Evolutionary conservation across 2,329 filamentous ascomycete genomes (phyloP), one percentile per base, ranked within the genome.

Genomic region (Penicillium sp.): DNA sequence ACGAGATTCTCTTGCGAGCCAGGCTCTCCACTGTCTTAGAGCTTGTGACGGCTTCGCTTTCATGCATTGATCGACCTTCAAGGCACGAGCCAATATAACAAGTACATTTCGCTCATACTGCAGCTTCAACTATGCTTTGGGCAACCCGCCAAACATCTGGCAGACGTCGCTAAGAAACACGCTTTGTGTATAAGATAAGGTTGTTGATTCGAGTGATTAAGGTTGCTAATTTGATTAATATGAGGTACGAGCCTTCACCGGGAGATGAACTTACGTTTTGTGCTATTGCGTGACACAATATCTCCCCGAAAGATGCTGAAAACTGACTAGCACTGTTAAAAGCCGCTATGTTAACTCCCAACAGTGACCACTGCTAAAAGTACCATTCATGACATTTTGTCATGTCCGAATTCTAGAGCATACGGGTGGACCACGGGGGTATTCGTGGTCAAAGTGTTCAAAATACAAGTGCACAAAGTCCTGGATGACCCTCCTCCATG

Each of bases 401-500:
- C 48, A 34, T 31, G 35, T 9, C 37, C 29, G 1, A n/a, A 43
- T 43, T 50, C 48, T 34, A 50, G 18, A 22, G 48, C 18, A 35
- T 50, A 43, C 24, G 48, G 48, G 38, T 50, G 48, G 22, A 50
- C 4, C 29, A 50, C n/a, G 14, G 3, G 48, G 48, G 38, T 43
- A 50, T 13, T 43, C 38, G 26, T 50, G 48, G 16, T 50, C 48
- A 34, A 50, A 50, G 20, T 50, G 48, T 34, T 50, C 37, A 50
- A n/a, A 43, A 32, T 43, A 50, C 24, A 50, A 43, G 48, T 50
- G 48, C 13, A 50, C 38, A 31, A 50, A 50, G 48, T 50, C 38
- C 7, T 50, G 37, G 26, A 50, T 43, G 2, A 50, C 37, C 39
- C 20, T 43, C 38, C 26, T 26, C 48, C 37, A 50, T 14, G 38